These are phyloP conservation scores for Catunica adiposa DNA, from an alignment of 2,329 filamentous ascomycete genomes.

Conservation along the genomic window DNA sequence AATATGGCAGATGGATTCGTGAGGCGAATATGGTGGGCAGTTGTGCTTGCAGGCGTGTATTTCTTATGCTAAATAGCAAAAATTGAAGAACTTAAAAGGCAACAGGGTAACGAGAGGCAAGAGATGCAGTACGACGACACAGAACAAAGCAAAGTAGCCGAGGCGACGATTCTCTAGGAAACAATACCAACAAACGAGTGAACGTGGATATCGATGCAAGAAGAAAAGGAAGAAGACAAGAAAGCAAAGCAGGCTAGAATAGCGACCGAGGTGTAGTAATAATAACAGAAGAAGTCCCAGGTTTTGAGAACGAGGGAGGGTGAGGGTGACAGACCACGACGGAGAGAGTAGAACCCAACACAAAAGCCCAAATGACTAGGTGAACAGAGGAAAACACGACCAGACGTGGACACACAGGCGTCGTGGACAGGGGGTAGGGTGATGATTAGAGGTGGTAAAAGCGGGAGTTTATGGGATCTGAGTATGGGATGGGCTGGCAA, in stretches of 20 bases:
- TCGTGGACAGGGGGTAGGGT: background rate
- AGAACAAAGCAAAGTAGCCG: background rate
- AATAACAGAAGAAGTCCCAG: background rate
- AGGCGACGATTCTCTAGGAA: constrained; percentile 1
- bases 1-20: background rate
- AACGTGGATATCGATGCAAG: constrained; percentile 4
- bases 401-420: constrained; percentile 1
- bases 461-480: constrained; percentile 2
- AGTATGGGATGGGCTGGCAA: background rate
- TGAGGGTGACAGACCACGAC: background rate
- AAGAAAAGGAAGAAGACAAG: background rate
- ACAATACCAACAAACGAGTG: constrained; percentile 7
- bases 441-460: background rate
- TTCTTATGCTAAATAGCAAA: background rate
- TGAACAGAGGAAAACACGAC: constrained; percentile 2
- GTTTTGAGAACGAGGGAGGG: background rate
- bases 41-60: constrained; percentile 4
- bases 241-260: constrained; percentile 2
- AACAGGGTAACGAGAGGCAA: constrained; percentile 6
- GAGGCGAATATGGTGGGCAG: background rate
- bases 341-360: background rate
- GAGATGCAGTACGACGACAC: constrained; percentile 6
- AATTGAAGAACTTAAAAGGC: constrained; percentile 2
- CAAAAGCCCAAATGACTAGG: background rate
- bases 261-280: background rate